phyloP scores from a whole-genome alignment of 225 moss, liverwort and hornwort genomes.

The Physcomitrellopsis africana region DNA sequence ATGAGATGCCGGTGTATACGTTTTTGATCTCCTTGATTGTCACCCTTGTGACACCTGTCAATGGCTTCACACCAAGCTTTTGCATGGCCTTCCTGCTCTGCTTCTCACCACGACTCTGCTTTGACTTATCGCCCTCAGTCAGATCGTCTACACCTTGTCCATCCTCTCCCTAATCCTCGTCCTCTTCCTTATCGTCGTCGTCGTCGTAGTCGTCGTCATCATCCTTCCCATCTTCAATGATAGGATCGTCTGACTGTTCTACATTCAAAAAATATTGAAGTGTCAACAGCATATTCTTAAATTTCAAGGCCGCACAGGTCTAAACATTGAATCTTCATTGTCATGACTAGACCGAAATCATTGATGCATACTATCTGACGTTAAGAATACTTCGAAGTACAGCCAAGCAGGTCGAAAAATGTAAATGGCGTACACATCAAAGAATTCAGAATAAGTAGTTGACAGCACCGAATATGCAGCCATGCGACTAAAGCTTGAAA shows the following conservation, averaged over 20 bases:
- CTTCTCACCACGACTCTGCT: slow-evolving; percentile 79
- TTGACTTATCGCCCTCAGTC: slow-evolving; percentile 61
- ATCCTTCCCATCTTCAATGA: slow-evolving; percentile 71
- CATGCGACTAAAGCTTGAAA: too few species aligned
- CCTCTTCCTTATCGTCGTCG: slow-evolving; percentile 67
- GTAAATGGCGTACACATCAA: too few species aligned
- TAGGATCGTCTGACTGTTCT: slow-evolving; percentile 60
- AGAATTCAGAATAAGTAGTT: too few species aligned
- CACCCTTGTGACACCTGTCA: slow-evolving; percentile 68
- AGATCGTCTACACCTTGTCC: slow-evolving; percentile 46
- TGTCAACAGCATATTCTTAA: too few species aligned
- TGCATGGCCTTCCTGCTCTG: slow-evolving; percentile 79
- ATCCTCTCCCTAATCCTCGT: slow-evolving; percentile 61
- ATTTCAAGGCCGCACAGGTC: too few species aligned
- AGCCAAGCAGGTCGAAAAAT: too few species aligned
- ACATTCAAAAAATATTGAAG: not conserved
- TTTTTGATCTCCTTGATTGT: slow-evolving; percentile 85
- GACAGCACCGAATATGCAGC: too few species aligned
- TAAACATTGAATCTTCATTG: too few species aligned
- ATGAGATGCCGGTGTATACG: slow-evolving; percentile 17
- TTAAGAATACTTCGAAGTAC: too few species aligned
- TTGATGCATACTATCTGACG: too few species aligned
- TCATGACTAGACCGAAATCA: too few species aligned
- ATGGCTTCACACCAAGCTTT: slow-evolving; percentile 77
- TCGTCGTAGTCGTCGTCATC: slow-evolving; percentile 75